Evolutionary conservation across 1,139 yeast genomes (phyloP).

Genomic region (Hemisphaericaspora lyxosophila): DNA sequence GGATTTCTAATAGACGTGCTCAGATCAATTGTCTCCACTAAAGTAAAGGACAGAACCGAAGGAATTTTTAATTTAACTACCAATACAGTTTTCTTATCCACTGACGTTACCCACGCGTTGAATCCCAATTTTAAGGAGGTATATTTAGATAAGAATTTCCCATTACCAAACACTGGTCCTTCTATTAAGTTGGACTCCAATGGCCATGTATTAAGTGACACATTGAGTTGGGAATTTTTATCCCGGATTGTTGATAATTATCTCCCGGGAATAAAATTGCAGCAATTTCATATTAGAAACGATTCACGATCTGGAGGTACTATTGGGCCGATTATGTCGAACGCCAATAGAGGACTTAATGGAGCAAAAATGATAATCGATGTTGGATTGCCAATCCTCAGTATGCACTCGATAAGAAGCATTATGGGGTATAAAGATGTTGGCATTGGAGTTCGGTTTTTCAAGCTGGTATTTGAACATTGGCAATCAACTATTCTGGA

Average conservation of each 20-base stretch:
- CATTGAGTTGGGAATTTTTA: constrained; percentile 63
- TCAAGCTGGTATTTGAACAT: constrained; percentile 56
- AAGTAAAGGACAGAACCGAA: constrained; percentile 17
- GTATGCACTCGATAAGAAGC: constrained; percentile 83
- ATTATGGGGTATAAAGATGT: constrained; percentile 70
- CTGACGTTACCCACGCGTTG: constrained; percentile 65
- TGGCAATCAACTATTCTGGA: constrained; percentile 42
- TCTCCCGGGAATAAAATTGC: constrained; percentile 61
- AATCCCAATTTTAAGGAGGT: constrained; percentile 63
- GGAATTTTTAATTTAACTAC: constrained; percentile 31
- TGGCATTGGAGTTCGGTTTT: constrained; percentile 65
- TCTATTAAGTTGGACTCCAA: constrained; percentile 72
- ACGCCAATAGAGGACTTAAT: constrained; percentile 38
- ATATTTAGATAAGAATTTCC: constrained; percentile 72
- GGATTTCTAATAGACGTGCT: constrained; percentile 31
- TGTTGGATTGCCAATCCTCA: constrained; percentile 72
- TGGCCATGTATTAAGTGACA: constrained; percentile 80
- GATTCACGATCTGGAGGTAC: constrained; percentile 78
- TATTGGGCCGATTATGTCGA: constrained; percentile 69
- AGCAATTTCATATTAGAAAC: constrained; percentile 70
- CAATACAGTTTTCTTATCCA: constrained; percentile 59
- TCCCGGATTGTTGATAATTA: constrained; percentile 56
- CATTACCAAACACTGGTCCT: constrained; percentile 75
- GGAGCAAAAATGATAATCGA: constrained; percentile 75
- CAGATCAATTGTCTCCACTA: constrained; percentile 8